Evolutionary conservation across 176 grass and related monocot genomes (phyloP), one percentile per base, ranked within the genome.

Genomic region (Phragmites australis): DNA sequence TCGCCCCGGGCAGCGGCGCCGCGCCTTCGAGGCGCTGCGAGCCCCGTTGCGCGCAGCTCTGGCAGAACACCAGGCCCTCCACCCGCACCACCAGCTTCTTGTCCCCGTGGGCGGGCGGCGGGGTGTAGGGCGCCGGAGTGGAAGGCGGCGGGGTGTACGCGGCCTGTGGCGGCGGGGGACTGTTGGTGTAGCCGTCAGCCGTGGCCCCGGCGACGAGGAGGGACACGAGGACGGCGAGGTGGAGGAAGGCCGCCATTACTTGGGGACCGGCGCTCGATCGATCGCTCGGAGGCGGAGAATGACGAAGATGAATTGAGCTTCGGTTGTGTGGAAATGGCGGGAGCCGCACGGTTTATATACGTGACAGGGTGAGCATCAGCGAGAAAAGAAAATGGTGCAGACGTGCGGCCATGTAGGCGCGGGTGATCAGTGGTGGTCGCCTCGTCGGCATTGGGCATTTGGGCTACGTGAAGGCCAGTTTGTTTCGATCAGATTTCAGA

Each of bases 51-150:
- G 42, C 53, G 84, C 96, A 98, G 84, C 82, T 80, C 88, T 98
- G 92, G 75, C 90, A 86, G 53, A 72, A 47, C 57, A 94, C 88
- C 26, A 88, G 2, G 27, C 92, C 92, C 41, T 93, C 92, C 41
- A 94, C 80, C 16, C 72, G 19, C 61, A 91, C 83, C 61, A 72
- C 43, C 58, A 86, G 53, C 83, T 80, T 85, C 76, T 40, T 47
- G 45, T 78, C 19, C 31, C 52, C 65, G 23, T 55, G 16, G 19
- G 7, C 3, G 22, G 52, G 9, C 8, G 40, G 12, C 32, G 19
- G 46, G 2, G 45, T 34, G 48, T 26, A 1, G 0, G 54, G 57
- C 27, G 22, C 8, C 1, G 60, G 40, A 1, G 27, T 46, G 42
- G 29, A 1, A 1, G n/a, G 34, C 7, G 27, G 49, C 19, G 26